These are phyloP conservation scores for Lodderomyces pseudojiufengensis DNA, from an alignment of 1,139 yeast species.

Conservation along the genomic window DNA sequence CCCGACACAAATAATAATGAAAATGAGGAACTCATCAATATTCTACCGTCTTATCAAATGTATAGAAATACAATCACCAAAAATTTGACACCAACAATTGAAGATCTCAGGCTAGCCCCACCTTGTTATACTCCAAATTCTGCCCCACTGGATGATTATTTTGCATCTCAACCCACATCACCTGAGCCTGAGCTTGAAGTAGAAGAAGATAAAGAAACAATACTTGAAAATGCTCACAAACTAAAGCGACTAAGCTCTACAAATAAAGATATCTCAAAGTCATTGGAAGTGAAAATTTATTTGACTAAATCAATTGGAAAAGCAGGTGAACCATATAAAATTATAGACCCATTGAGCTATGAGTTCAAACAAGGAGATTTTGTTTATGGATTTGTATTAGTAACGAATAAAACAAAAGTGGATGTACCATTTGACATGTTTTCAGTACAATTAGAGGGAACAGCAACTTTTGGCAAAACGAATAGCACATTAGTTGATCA, in stretches of 20 bases:
- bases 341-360: conserved; percentile 26
- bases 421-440: conserved; percentile 41
- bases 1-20: not conserved
- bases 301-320: conserved; percentile 32
- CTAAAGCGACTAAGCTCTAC: conserved; percentile 30
- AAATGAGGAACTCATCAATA: conserved; percentile 26
- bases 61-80: conserved; percentile 39
- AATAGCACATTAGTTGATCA: conserved; percentile 13
- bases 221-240: conserved; percentile 35
- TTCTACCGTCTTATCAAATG: conserved; percentile 43
- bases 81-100: conserved; percentile 31
- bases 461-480: conserved; percentile 22
- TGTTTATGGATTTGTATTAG: conserved; percentile 37
- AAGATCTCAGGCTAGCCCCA: conserved; percentile 31
- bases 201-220: conserved; percentile 17
- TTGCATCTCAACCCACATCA: conserved; percentile 20
- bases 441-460: conserved; percentile 36
- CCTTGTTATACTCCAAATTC: conserved; percentile 29
- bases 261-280: conserved; percentile 27
- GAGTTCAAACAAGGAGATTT: conserved; percentile 41
- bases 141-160: conserved; percentile 19
- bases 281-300: conserved; percentile 24
- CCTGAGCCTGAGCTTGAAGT: conserved; percentile 14
- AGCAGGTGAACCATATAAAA: conserved; percentile 27
- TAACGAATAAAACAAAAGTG: conserved; percentile 27